Evolutionary conservation across 1,284 basidiomycete genomes (phyloP), one percentile per base, ranked within the genome.

Genomic region (Neonothopanus nambi): DNA sequence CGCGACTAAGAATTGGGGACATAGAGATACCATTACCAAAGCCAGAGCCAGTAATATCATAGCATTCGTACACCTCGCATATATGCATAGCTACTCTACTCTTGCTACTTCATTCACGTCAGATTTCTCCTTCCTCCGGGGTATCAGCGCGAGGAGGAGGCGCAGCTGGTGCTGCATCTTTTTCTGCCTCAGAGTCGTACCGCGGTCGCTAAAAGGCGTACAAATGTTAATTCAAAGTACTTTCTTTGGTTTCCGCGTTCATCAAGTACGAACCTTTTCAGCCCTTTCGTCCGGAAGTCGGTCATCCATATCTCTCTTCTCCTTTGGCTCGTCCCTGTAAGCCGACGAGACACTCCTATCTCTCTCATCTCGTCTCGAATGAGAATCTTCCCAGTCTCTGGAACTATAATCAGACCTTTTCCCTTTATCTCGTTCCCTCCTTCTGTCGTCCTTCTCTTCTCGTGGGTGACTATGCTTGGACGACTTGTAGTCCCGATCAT

Each of bases 81-180:
- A 33, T 33, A 3, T 9, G 8, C 13, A 33, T 2, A 33, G 13
- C 30, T 33, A 33, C 30, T 33, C 30, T 33, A 33, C 30, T 33
- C 26, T 28, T 5, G n/a, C n/a, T n/a, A n/a, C n/a, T n/a, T n/a
- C n/a, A n/a, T n/a, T n/a, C 40, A 12, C 18, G 8, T 75, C 59
- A 91, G 63, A 91, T 91, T 65, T 91, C 89, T 20, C 89, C 89
- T 67, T 91, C 89, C 71, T 91, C 89, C 6, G 89, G 89, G 37
- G 84, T 89, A 63, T 91, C 82, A 44, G 59, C 65, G 47, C 79
- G 72, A 44, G 58, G 61, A 37, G 67, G 62, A 45, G 59, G 61
- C 37, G 66, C 63, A n/a, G 60, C 50, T 63, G 70, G 68, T 55
- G 67, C 68, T 11, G 75, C 72, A 62, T 70, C 70, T 13, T 60